Evolutionary conservation across 1,139 yeast species (phyloP), one percentile per base, ranked within the genome.

Genomic region (Magnusiomyces tetraspermus): DNA sequence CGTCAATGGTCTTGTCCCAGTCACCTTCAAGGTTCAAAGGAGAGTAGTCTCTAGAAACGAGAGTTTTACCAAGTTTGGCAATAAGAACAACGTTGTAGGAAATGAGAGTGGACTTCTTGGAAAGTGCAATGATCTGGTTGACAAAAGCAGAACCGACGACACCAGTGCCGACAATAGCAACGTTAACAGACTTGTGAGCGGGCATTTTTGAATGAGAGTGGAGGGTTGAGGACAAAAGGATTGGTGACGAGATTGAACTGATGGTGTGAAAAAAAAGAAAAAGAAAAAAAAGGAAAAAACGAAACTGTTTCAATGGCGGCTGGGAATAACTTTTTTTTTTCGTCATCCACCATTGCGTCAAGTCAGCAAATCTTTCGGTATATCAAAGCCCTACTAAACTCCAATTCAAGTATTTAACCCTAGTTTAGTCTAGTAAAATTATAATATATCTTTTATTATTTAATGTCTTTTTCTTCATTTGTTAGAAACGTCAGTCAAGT

Each of bases 71-170:
- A 31, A 88, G 76, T 62, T 87, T 83, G 51, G 96, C 89, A 57
- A 92, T 78, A 60, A 86, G 77, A 48, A 92, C 81, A 37, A 92
- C 85, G 61, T 88, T 85, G 75, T 82, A 88, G 28, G 64, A 55
- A 44, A 68, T 63, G 36, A 66, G 58, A 17, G 63, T 44, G 42
- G 67, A 61, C 6, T 4, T 8, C 28, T 45, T 45, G 45, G 74
- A 72, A 60, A 85, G 76, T 43, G 73, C 63, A 24, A 69, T 65
- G 61, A 90, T 76, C 71, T 85, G 94, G 63, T 80, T 79, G 69
- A 92, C 75, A 71, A 88, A 88, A 51, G 96, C 89, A 40, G 94
- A 78, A 55, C 99, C 99, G 57, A 92, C 97, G 51, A 89, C 92
- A 61, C 97, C 97, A 33, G 73, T 73, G 22, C 48, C 48, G 19